Conservation (phyloP, 257 asterid species). For the Petunia axillaris region DNA sequence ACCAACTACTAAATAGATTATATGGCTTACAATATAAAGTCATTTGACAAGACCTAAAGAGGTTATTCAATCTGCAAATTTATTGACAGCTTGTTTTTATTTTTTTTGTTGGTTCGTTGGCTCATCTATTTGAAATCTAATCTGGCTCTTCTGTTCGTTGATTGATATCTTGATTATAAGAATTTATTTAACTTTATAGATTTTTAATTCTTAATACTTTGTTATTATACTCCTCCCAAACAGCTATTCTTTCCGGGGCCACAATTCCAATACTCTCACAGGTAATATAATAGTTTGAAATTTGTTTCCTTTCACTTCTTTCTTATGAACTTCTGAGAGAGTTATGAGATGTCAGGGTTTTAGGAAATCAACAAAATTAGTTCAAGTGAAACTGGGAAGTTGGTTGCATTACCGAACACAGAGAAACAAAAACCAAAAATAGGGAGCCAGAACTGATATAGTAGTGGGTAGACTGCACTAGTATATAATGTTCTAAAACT, state of each 20-base stretch:
- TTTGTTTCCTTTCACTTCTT: slow-evolving; percentile 22
- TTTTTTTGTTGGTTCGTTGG: neutral
- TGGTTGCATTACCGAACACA: neutral
- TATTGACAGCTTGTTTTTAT: neutral
- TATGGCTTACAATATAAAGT: neutral
- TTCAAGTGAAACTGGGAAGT: neutral
- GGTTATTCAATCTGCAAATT: neutral
- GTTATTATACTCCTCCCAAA: slow-evolving; percentile 31
- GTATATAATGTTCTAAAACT: neutral
- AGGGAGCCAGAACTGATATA: neutral
- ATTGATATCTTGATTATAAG: slow-evolving; percentile 10
- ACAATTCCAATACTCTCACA: slow-evolving; percentile 92
- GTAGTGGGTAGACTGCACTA: neutral
- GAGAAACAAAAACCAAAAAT: neutral
- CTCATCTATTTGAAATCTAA: neutral
- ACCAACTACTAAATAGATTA: neutral
- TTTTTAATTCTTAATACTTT: slow-evolving; percentile 30
- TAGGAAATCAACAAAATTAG: neutral
- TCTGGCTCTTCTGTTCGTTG: neutral
- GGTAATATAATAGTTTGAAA: slow-evolving; percentile 50
- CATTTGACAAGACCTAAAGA: neutral
- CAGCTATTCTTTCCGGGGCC: slow-evolving; percentile 98
- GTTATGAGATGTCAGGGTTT: neutral
- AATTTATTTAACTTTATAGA: slow-evolving; percentile 3
- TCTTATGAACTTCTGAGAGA: neutral